phyloP scores from a whole-genome alignment of 1,284 basidiomycete genomes.

The Athelia psychrophila region DNA sequence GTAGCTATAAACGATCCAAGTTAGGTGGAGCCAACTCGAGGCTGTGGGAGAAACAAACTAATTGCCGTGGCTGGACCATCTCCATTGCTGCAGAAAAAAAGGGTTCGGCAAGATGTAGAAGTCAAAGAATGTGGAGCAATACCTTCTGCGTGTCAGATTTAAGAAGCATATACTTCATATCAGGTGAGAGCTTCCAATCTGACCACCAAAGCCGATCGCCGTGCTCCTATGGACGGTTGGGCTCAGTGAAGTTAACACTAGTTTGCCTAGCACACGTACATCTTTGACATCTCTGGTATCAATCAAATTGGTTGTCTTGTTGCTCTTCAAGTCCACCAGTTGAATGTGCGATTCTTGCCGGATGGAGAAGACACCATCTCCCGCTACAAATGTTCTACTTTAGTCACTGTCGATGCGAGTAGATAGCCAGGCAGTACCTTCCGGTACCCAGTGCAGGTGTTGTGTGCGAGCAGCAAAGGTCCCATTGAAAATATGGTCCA shows the following conservation, averaged over 20 bases:
- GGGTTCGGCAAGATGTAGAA: conserved; percentile 3
- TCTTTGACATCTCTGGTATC: conserved; percentile 56
- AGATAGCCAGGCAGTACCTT: conserved; percentile 54
- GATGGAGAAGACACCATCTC: conserved; percentile 86
- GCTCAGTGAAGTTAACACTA: conserved; percentile 1
- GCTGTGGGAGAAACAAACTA: conserved; percentile 68
- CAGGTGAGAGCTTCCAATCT: conserved; percentile 80
- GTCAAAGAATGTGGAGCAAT: conserved; percentile 1
- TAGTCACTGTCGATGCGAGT: background rate
- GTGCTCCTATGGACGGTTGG: conserved; percentile 41
- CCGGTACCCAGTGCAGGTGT: conserved; percentile 78
- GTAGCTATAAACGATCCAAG: conserved; percentile 33
- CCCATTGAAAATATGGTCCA: conserved; percentile 90
- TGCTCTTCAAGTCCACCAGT: conserved; percentile 78
- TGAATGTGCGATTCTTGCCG: conserved; percentile 61
- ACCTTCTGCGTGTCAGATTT: conserved; percentile 76
- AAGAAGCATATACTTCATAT: conserved; percentile 85
- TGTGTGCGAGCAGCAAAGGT: conserved; percentile 61
- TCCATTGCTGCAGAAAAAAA: conserved; percentile 71
- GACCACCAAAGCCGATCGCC: conserved; percentile 52
- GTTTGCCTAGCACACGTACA: conserved; percentile 29
- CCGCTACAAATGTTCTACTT: conserved; percentile 50
- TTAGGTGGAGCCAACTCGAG: background rate
- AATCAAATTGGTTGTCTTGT: conserved; percentile 64
- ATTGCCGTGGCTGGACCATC: conserved; percentile 85